A percentile compares a stretch with the other conserved stretches of the same genome.
These are phyloP conservation scores for Fusarium continuum DNA, from an alignment of 2,329 filamentous ascomycete species.

Conservation along the genomic window DNA sequence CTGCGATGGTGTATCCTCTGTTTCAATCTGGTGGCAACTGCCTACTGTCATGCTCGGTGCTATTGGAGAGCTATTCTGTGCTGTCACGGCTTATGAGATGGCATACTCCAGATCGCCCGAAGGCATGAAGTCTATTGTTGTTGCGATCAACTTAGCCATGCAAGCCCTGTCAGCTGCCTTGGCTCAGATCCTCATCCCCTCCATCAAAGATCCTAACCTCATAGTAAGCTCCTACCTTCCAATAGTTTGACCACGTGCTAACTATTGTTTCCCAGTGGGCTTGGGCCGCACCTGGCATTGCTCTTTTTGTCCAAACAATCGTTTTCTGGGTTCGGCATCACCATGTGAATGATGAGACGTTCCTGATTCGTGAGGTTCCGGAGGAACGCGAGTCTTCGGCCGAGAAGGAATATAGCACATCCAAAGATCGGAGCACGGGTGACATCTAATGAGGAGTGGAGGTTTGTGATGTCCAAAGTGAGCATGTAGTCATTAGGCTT, in stretches of 20 bases:
- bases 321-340: conserved; percentile 40
- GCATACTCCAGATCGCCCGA: conserved; percentile 61
- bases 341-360: conserved; percentile 29
- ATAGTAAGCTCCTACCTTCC: conserved; percentile 31
- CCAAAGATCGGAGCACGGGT: not conserved
- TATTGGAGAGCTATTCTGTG: conserved; percentile 44
- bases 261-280: conserved; percentile 32
- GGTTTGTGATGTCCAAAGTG: too few relatives aligned
- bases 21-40: conserved; percentile 34
- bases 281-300: conserved; percentile 42
- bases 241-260: conserved; percentile 39
- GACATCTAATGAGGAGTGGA: too few relatives aligned
- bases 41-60: conserved; percentile 43
- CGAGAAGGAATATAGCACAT: not conserved
- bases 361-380: not conserved
- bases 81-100: conserved; percentile 44
- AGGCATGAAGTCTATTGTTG: conserved; percentile 62
- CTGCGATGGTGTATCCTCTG: conserved; percentile 33
- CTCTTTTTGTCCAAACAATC: conserved; percentile 36
- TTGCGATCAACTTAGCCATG: conserved; percentile 59
- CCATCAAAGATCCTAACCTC: conserved; percentile 59
- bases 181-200: conserved; percentile 51
- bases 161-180: conserved; percentile 57
- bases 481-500: too few relatives aligned
- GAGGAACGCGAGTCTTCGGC: not conserved